Evolutionary conservation across 225 moss, liverwort and hornwort species (phyloP), one percentile per base, ranked within the genome.

Genomic region (Polytrichum commune): DNA sequence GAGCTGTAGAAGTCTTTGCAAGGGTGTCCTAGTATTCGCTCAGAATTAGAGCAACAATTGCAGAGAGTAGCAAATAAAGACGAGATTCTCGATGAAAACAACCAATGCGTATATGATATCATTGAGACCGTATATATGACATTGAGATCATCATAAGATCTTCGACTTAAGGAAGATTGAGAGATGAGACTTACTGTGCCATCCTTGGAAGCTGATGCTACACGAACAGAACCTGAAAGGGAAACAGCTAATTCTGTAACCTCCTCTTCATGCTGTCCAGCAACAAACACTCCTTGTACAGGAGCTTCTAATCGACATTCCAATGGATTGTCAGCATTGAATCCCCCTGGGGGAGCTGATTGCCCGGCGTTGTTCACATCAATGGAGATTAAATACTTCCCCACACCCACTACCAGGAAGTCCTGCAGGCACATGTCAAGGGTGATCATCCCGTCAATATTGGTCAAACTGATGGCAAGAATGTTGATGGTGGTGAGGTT

Each of bases 181-280:
- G 55, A 30, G 53, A 8, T 46, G 18, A 33, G 53, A 70, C 70
- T 75, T 70, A 94, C 94, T 80, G 84, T 85, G 74, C 92, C 94
- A 81, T 94, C 92, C 68, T 81, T 88, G 26, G 94, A 94, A n/a
- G 94, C 90, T 46, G 94, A 92, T 38, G 87, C 92, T 46, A 94
- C 74, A 69, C 84, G 86, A 75, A 75, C 73, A 68, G 92, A 84
- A 54, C 73, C 82, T 66, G 81, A 88, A n/a, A 79, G 33, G 54
- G 88, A 70, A 67, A 90, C 78, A 58, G 92, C 91, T 32, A 94
- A 72, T 73, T 88, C 90, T n/a, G 91, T 92, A 19, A 92, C 78
- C 29, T 88, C 85, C 66, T 74, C 75, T 67, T 75, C 86, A 63
- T 94, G 94, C 74, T 85, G 86, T 16, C 90, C 88, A 71, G 86